Percentiles rank a stretch among this genome's conserved stretches.
These are phyloP conservation scores for Fusarium piperis DNA, from an alignment of 2,329 filamentous ascomycete genomes.

Conservation along the genomic window DNA sequence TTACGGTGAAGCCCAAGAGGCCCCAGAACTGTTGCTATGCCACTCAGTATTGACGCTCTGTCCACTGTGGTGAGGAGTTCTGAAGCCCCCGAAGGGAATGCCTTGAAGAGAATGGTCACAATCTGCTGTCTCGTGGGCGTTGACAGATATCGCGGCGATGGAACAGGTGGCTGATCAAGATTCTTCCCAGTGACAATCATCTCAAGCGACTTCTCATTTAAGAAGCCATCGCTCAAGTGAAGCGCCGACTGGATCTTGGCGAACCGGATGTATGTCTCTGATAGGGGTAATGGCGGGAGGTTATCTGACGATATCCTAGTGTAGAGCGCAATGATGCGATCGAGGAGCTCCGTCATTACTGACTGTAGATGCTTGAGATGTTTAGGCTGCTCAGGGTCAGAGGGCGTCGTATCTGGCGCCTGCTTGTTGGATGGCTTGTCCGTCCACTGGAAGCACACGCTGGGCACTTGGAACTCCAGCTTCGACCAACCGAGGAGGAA, in stretches of 20 bases:
- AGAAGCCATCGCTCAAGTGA: slow-evolving; percentile 70
- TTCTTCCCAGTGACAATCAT: slow-evolving; percentile 72
- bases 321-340: slow-evolving; percentile 79
- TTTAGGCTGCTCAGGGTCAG: slow-evolving; percentile 58
- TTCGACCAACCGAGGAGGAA: slow-evolving; percentile 86
- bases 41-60: slow-evolving; percentile 81
- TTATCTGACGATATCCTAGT: slow-evolving; percentile 75
- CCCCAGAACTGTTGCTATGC: slow-evolving; percentile 87
- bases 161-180: slow-evolving; percentile 59
- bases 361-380: slow-evolving; percentile 64
- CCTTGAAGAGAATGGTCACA: slow-evolving; percentile 71
- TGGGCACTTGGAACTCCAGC: slow-evolving; percentile 81
- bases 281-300: slow-evolving; percentile 75
- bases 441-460: slow-evolving; percentile 61
- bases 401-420: slow-evolving; percentile 38
- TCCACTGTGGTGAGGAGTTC: slow-evolving; percentile 78
- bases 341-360: slow-evolving; percentile 77
- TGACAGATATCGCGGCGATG: slow-evolving; percentile 66
- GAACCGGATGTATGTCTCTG: slow-evolving; percentile 78
- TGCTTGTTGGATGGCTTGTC: slow-evolving; percentile 55
- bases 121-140: slow-evolving; percentile 71
- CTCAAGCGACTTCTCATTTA: slow-evolving; percentile 69
- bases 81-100: slow-evolving; percentile 73
- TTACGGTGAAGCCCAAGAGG: slow-evolving; percentile 84
- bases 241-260: slow-evolving; percentile 75